Percentiles rank a stretch among this genome's conserved stretches.
Conservation (phyloP, 2,329 filamentous ascomycete genomes). For the Talaromyces amestolkiae region DNA sequence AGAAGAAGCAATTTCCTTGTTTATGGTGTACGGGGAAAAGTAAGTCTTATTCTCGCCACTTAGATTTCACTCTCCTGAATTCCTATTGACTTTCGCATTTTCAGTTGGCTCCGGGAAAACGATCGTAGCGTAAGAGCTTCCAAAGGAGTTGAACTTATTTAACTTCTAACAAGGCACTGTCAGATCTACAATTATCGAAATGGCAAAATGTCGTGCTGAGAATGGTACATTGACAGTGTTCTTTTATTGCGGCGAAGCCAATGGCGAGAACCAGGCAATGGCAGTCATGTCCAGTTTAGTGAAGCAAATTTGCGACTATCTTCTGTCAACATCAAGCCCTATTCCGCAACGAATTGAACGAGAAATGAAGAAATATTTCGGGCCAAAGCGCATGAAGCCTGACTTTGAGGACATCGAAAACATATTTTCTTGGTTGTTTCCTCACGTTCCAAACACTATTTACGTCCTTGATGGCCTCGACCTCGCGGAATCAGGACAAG, state of each 20-base stretch:
- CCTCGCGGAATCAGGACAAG: not conserved
- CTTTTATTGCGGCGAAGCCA: not conserved
- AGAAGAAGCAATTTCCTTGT: not conserved
- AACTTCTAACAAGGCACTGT: not conserved
- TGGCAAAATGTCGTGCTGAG: not conserved
- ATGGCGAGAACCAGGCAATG: not conserved
- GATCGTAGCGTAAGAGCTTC: not conserved
- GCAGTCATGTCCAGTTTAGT: not conserved
- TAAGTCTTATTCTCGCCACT: not conserved
- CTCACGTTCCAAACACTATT: not conserved
- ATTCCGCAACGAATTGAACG: not conserved
- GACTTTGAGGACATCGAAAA: not conserved
- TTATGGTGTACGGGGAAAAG: not conserved
- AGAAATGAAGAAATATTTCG: not conserved
- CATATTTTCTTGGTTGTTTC: not conserved
- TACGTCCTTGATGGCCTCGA: not conserved
- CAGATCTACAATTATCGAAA: not conserved
- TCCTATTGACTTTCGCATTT: too few species aligned
- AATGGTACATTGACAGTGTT: not conserved
- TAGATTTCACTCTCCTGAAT: too few species aligned
- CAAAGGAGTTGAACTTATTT: not conserved
- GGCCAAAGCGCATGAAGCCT: not conserved
- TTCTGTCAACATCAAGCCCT: not conserved
- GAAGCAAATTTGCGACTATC: not conserved
- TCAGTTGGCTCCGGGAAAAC: not conserved